Evolutionary conservation across 371 early-diverging fungal genomes (phyloP).

Genomic region (Blastocladiella emersonii): DNA sequence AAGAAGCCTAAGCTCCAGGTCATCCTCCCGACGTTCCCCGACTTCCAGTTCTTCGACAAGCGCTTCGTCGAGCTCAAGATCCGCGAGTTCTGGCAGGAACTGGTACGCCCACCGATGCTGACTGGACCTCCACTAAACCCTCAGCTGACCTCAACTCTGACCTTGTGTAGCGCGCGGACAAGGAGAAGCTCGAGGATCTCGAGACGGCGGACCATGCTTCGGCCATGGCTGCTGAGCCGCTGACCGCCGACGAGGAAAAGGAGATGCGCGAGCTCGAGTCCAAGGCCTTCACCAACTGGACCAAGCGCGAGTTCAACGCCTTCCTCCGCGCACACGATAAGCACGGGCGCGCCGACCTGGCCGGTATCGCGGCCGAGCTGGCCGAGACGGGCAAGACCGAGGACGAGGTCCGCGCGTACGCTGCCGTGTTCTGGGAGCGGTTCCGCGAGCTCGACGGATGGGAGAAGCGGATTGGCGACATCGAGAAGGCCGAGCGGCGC

Average conservation of each 20-base stretch:
- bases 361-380: too few relatives aligned
- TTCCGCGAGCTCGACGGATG: conserved; percentile 68
- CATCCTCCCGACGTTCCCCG: conserved; percentile 25
- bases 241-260: conserved; percentile 74
- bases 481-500: conserved; percentile 76
- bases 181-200: too few relatives aligned
- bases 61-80: conserved; percentile 67
- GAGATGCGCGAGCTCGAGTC: conserved; percentile 62
- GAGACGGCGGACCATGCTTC: conserved; percentile 60
- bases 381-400: conserved; percentile 67
- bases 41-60: conserved; percentile 88
- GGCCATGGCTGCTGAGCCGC: conserved; percentile 60
- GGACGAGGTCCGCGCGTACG: conserved; percentile 69
- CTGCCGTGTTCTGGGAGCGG: conserved; percentile 73
- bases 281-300: conserved; percentile 88
- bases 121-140: too few relatives aligned
- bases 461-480: conserved; percentile 71
- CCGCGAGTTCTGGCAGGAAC: conserved; percentile 52
- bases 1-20: too few relatives aligned
- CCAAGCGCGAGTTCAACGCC: conserved; percentile 75
- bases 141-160: too few relatives aligned
- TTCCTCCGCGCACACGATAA: conserved; percentile 84
- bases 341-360: conserved; percentile 66
- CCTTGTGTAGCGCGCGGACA: too few relatives aligned
- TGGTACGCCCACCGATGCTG: conserved; percentile 20